Conservation (phyloP, 1,284 basidiomycete genomes). For the Ceratobasidium papillatum region DNA sequence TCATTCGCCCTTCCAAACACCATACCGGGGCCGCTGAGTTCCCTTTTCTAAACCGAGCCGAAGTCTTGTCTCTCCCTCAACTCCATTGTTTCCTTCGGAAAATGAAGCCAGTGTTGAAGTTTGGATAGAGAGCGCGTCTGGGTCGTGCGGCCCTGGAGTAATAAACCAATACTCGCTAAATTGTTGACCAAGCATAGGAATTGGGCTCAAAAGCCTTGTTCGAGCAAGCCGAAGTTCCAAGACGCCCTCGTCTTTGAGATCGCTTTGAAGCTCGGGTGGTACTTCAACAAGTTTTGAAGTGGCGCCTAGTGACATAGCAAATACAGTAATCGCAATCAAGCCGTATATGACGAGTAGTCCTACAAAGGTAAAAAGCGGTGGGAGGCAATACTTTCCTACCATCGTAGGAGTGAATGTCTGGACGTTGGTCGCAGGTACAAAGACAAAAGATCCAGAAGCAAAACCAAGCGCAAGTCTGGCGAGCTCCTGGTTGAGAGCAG, state of each 20-base stretch:
- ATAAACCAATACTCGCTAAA: background rate
- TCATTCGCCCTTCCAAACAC: slow-evolving; percentile 9
- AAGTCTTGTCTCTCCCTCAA: background rate
- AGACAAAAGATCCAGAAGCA: background rate
- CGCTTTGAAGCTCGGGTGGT: background rate
- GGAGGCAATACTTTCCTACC: background rate
- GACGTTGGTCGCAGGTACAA: slow-evolving; percentile 1
- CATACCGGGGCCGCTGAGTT: background rate
- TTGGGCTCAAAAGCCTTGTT: background rate
- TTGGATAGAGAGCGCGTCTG: background rate
- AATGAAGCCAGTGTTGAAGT: background rate
- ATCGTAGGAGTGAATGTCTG: slow-evolving; percentile 7
- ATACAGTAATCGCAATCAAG: background rate
- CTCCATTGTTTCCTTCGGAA: background rate
- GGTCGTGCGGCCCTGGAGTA: background rate
- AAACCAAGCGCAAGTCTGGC: slow-evolving; percentile 7
- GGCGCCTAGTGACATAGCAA: background rate
- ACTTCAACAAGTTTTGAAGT: background rate
- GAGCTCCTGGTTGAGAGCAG: slow-evolving; percentile 15
- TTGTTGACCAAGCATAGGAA: background rate
- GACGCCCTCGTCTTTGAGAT: background rate
- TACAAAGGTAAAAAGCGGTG: background rate
- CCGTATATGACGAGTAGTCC: background rate
- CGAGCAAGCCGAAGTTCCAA: background rate
- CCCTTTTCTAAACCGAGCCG: background rate